Evolutionary conservation across 306 rosid genomes (phyloP), one percentile per base, ranked within the genome.

Genomic region (Aeschynomene evenia): DNA sequence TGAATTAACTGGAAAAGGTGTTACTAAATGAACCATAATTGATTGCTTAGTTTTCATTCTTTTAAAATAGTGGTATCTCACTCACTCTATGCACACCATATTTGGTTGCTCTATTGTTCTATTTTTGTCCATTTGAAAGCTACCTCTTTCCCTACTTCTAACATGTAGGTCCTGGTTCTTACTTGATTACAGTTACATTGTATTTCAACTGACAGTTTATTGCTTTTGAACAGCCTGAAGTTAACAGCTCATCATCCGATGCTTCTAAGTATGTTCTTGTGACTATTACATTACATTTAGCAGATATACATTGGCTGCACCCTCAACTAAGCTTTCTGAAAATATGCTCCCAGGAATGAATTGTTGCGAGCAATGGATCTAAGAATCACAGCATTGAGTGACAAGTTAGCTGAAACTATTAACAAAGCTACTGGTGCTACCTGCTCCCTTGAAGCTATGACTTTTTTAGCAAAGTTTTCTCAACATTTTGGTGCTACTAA

Each of bases 291-390:
- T 66, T 82, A 73, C 78, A 62, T 71, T 55, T 73, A 58, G 48
- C 24, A 57, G 70, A 67, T 73, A 66, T 64, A 54, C 42, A 66
- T 73, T 49, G 67, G 16, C 50, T 81, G 75, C 73, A 36, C 60
- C 64, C 56, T 65, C 72, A 59, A 45, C 59, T 79, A 77, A 72
- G 50, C 56, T 40, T 72, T 71, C 68, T 78, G 75, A 83, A 69
- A 76, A 51, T 85, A 61, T 87, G 67, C 75, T 77, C 34, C 29
- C 90, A 94, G 97, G 86, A 90, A 87, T 31, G 95, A 90, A 67
- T 84, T 94, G 53, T 70, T 94, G 86, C 89, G 86, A 77, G 97
- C 98, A 70, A 82, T 94, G 89, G 97, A 88, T 75, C 83, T 88
- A 82, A 87, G 98, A 87, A 81, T 94, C 19, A 76, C 75, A 29